Conservation (phyloP, 176 grass and related monocot genomes). For the Hordeum marinum region DNA sequence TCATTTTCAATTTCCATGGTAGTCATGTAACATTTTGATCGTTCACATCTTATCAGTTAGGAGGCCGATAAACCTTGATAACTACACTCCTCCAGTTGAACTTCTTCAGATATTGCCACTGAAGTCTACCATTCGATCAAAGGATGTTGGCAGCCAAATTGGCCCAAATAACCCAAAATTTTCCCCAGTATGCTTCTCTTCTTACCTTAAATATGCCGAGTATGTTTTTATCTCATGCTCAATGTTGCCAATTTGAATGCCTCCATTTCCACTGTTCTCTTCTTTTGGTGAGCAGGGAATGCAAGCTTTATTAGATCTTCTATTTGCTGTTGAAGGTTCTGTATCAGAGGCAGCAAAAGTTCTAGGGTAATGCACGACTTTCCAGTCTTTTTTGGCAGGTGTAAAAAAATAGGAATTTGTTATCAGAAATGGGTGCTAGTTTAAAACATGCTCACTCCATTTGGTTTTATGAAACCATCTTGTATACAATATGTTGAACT, state of each 20-base stretch:
- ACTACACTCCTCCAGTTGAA: slow-evolving; percentile 70
- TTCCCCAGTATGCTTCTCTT: slow-evolving; percentile 49
- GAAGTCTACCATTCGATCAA: slow-evolving; percentile 81
- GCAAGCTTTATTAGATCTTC: slow-evolving; percentile 92
- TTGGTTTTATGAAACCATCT: slow-evolving; percentile 18
- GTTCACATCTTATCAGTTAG: slow-evolving; percentile 57
- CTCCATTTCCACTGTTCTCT: not conserved
- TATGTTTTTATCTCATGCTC: not conserved
- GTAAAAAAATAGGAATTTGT: not conserved
- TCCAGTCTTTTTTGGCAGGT: not conserved
- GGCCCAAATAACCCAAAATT: slow-evolving; percentile 91
- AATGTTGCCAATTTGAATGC: not conserved
- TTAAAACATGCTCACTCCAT: not conserved
- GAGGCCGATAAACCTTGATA: slow-evolving; percentile 70
- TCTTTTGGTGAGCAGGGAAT: slow-evolving; percentile 57
- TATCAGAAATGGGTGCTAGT: not conserved
- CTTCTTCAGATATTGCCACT: slow-evolving; percentile 88
- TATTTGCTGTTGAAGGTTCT: slow-evolving; percentile 83
- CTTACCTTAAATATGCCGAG: not conserved
- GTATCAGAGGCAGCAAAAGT: slow-evolving; percentile 76
- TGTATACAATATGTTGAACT: not conserved
- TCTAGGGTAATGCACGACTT: slow-evolving; percentile 62
- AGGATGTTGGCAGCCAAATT: slow-evolving; percentile 71
- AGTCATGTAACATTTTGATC: not conserved
- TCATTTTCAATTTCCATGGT: not conserved